Evolutionary conservation across 2,329 filamentous ascomycete genomes (phyloP), one percentile per base, ranked within the genome.

Genomic region (Talaromyces rugulosus): DNA sequence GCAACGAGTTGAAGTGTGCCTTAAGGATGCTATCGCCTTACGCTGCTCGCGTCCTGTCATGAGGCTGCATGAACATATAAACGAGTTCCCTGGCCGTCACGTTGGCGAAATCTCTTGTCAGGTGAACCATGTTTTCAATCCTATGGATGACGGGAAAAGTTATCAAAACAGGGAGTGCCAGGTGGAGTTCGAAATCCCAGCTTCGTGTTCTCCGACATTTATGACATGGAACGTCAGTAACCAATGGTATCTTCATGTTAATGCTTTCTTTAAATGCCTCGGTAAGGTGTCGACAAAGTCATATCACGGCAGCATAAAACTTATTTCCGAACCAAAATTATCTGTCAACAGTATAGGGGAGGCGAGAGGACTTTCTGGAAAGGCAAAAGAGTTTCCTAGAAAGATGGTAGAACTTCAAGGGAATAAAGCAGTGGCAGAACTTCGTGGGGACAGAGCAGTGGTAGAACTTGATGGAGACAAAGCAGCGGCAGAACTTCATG

Each of bases 241-340:
- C 58, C 5, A 60, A 18, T 59, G 23, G 30, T 59, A 50, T 5
- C 27, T 23, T 50, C 55, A 51, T 53, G 36, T 31, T 23, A 55
- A 47, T 64, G 58, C 23, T 50, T 58, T 31, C 53, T 47, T 54
- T 28, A 16, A 50, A 50, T 50, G 44, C 6, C 23, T 50, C n/a
- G 44, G 44, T 27, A 55, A 34, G 33, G 33, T 23, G 28, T 11
- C 52, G 31, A 23, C 16, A 18, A 30, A 16, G n/a, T 8, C 14
- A 28, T 34, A 23, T 55, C 6, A 55, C 27, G 7, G 16, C 28
- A 8, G 14, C 28, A 55, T 55, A 18, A 55, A 4, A 27, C 44
- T 50, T 18, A 23, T 50, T 18, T 50, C 44, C 7, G 23, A 50
- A 50, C 44, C 44, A n/a, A 50, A 36, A 16, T 14, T 36, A 36